Percentiles rank a stretch among this genome's conserved stretches.
Evolutionary conservation across 306 rosid species (phyloP).

Genomic region (Pachyrhizus erosus): DNA sequence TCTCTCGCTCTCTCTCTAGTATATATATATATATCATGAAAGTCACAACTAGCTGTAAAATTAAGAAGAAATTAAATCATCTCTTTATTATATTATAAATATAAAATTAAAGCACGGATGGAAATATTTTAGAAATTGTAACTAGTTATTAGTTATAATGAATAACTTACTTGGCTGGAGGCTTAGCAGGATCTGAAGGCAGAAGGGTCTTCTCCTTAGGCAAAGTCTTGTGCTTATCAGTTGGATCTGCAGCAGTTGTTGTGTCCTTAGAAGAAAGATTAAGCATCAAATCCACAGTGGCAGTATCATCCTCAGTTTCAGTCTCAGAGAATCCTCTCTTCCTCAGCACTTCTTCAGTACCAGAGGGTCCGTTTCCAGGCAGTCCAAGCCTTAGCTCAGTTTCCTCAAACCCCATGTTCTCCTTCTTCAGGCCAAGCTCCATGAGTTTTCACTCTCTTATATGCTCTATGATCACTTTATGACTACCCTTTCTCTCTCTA

Average conservation of each 20-base stretch:
- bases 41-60: neutral
- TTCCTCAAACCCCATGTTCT: constrained; percentile 62
- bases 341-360: constrained; percentile 45
- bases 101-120: neutral
- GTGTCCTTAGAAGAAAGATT: constrained; percentile 61
- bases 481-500: constrained; percentile 56
- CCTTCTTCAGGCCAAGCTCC: constrained; percentile 41
- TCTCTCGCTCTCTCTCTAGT: neutral
- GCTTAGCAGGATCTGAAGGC: constrained; percentile 76
- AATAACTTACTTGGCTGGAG: constrained; percentile 75
- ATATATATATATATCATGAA: neutral
- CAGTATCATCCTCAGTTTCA: constrained; percentile 23
- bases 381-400: constrained; percentile 82
- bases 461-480: constrained; percentile 31
- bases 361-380: constrained; percentile 50
- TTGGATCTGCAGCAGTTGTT: constrained; percentile 38
- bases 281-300: constrained; percentile 61
- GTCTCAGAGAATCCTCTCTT: constrained; percentile 72
- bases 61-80: neutral
- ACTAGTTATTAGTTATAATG: neutral
- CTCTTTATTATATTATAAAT: neutral
- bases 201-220: constrained; percentile 59
- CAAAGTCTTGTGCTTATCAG: constrained; percentile 44
- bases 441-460: constrained; percentile 39
- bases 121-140: neutral